Base-by-base conservation (phyloP, 1,139 yeast genomes). In the Taiozyma sp. region DNA sequence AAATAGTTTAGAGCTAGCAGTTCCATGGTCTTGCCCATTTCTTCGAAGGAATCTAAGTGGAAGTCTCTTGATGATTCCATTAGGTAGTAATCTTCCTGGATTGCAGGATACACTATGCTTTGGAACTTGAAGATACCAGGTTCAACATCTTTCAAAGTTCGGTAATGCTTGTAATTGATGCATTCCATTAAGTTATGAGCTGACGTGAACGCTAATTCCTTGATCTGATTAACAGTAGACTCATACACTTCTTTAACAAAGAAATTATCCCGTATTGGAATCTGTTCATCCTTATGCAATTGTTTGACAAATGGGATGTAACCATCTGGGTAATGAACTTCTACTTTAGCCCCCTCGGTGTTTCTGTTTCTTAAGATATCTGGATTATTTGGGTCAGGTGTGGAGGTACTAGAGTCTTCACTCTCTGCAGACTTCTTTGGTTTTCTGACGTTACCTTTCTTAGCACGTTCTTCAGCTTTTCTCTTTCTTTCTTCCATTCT, bases 31-130 rank as follows among this genome's bases (percentile, higher is more conserved):
- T 73, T 79, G 24, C 85, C 87, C 46, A 89, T 76, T 62, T 90
- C 97, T 46, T 74, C 76, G 56, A 86, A 71, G 4, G 96, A 93
- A 60, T 87, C 83, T 53, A 85, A 72, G 55, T 81, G 87, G 29
- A 60, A 58, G 45, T 56, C 63, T 56, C 40, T 54, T 28, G 50
- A 48, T 3, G 58, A 56, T 47, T 49, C 61, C 56, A 49, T 50
- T 53, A 70, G 47, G 10, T 54, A 53, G 50, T 66, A 71, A 14
- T 58, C 59, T 53, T 71, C 74, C 30, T 53, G 45, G 34, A 60
- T 54, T 9, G 61, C 51, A 6, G 64, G 61, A 46, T 53, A 69
- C n/a, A 69, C 52, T 0, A 64, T 55, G 32, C 62, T 64, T 24
- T 59, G 58, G 24, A 69, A 51, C 19, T 45, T 43, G 16, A 68